Base-by-base conservation (phyloP, 2,329 filamentous ascomycete species). In the Cytospora piceae region DNA sequence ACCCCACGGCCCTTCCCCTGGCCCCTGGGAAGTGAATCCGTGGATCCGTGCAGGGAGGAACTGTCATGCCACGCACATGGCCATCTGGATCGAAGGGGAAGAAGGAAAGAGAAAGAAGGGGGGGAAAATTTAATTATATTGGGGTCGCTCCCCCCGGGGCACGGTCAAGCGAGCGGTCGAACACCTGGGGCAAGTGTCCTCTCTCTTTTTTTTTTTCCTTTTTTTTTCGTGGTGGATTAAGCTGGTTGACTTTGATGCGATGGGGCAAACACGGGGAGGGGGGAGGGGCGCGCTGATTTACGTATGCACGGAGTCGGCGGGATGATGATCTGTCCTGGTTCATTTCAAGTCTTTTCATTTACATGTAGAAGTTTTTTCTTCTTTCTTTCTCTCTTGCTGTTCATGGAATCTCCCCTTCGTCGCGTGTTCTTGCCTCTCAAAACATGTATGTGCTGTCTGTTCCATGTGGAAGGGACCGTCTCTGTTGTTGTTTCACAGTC, bases 31-130 rank as follows among this genome's bases (percentile, higher is more conserved):
- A 42, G 51, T 5, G 20, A 56, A 56, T 49, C 60, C 52, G 42
- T 27, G 59, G 59, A 46, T 56, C 34, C 31, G 20, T 20, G 27
- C 55, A 39, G 58, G 62, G 55, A 39, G 14, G 24, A 49, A 49
- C 37, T 52, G 46, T 60, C 61, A 66, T 58, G 57, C 56, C 56
- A 57, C 32, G 57, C 61, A 64, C 56, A 57, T 64, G 61, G 61
- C 56, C 53, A 53, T 63, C 4, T 37, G 27, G 56, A 31, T 34
- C n/a, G 42, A 37, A 20, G 22, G 31, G 39, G 32, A 9, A 17
- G 20, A 24, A 20, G 24, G 17, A 37, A 8, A 29, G 29, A 7
- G 27, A 31, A 27, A 61, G 24, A 27, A 20, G 42, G 22, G 12
- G 42, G 22, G 22, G 34, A 42, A 57, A 55, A 51, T 51, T 51